phyloP scores from a whole-genome alignment of 2,329 filamentous ascomycete genomes.

The Aspergillus pseudoterreus region DNA sequence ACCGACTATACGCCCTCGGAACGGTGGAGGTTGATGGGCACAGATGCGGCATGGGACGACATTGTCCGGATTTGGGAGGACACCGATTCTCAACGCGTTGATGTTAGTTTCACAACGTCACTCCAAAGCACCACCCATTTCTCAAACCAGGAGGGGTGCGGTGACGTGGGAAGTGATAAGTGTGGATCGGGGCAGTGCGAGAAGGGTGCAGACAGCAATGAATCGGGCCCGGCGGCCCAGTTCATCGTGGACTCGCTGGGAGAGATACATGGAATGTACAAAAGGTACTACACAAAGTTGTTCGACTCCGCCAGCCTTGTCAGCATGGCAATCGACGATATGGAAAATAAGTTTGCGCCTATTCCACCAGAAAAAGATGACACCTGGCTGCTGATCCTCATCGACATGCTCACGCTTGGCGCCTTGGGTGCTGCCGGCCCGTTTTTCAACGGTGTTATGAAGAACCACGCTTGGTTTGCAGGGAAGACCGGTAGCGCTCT shows the following conservation, averaged over 20 bases:
- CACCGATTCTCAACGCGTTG: not conserved
- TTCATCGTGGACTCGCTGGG: slow-evolving; percentile 14
- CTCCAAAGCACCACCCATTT: not conserved
- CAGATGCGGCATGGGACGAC: slow-evolving; percentile 8
- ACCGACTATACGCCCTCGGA: not conserved
- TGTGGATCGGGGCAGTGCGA: not conserved
- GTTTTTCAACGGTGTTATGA: slow-evolving; percentile 7
- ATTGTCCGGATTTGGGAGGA: slow-evolving; percentile 6
- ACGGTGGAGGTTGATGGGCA: slow-evolving; percentile 2
- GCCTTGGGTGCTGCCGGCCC: slow-evolving; percentile 5
- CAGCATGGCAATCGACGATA: slow-evolving; percentile 3
- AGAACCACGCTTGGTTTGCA: not conserved
- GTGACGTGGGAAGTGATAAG: not conserved
- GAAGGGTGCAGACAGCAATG: not conserved
- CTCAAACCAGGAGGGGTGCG: not conserved
- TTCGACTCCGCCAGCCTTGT: not conserved
- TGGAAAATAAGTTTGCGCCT: slow-evolving; percentile 16
- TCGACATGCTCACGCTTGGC: slow-evolving; percentile 11
- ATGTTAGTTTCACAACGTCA: slow-evolving; percentile 1
- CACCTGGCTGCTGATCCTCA: slow-evolving; percentile 7
- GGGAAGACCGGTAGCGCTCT: slow-evolving; percentile 1
- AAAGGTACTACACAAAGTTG: not conserved
- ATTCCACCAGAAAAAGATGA: slow-evolving; percentile 9
- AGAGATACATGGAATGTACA: slow-evolving; percentile 3
- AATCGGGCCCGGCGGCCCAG: slow-evolving; percentile 11